Evolutionary conservation across 768 basidiomycete species (phyloP), one percentile per base, ranked within the genome.

Genomic region (Termitomyces sp.): DNA sequence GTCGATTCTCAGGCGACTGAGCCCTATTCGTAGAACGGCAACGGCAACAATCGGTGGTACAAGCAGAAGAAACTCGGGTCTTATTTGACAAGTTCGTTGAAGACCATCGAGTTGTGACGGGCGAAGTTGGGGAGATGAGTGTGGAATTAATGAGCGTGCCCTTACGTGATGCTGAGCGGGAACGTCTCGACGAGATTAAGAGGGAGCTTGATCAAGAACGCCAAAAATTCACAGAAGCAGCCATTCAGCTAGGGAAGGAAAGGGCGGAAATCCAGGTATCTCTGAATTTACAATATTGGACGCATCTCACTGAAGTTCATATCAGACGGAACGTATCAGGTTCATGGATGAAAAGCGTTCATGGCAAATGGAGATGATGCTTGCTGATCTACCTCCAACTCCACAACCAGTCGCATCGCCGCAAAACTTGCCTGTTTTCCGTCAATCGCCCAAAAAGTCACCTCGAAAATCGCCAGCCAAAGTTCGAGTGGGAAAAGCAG

Each of bases 321-420:
- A 41, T 9, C 38, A 91, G 89, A 79, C 78, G 10, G 85, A 89
- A 63, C 78, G 81, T 20, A 63, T 82, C 25, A 77, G 75, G 52
- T 75, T 90, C 39, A 41, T 80, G 45, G 86, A 90, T 58, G 89
- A 91, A 65, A 87, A 82, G 63, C 79, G 85, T n/a, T 71, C 77
- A n/a, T 89, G 86, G 88, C 78, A 85, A 53, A 79, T 83, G 0
- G 76, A 86, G 44, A 73, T 72, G 64, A 84, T 88, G 76, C 73
- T 84, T 3, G 76, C 79, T 0, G 81, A 86, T 43, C 69, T 80
- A 3, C 79, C 82, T 18, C 78, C 79, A 10, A 77, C 77, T 20
- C 75, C 74, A 11, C 59, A 64, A 18, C 67, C 70, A 38, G 54
- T 47, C 7, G 27, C 57, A 20, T 49, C 45, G 3, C 49, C 56